Evolutionary conservation across 2,329 filamentous ascomycete genomes (phyloP), one percentile per base, ranked within the genome.

Genomic region (Mycocentrospora acerina): DNA sequence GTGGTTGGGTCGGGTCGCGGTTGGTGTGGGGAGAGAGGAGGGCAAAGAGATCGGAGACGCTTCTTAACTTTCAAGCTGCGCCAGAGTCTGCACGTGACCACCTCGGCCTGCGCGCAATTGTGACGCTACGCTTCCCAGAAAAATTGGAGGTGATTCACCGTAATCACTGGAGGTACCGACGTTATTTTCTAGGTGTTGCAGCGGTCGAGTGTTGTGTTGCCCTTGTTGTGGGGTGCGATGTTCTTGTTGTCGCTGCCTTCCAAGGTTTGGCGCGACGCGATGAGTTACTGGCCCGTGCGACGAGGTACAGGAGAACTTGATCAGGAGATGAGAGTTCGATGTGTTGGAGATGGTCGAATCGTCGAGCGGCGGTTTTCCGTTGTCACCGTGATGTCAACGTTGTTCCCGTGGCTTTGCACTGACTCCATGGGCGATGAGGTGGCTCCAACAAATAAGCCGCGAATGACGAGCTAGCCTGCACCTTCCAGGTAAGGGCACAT

Each of bases 1-100:
- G 59, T 63, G 55, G 60, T 57, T 53, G 56, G 49, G 48, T 52
- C 37, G 55, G 46, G 51, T 55, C 47, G 49, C 43, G 51, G 49
- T 58, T 51, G 38, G 42, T 53, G 57, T 59, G 58, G 44, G 52
- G 46, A 53, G 53, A 47, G 48, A 43, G 49, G 49, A 42, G 52
- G 44, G 49, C 49, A 42, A 52, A 39, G 43, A 45, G 50, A 44
- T 50, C 46, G 46, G 49, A 43, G 47, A 49, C 37, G 42, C 32
- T 35, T 30, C 46, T 46, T 44, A 48, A 51, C 43, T 50, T 53
- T 53, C 44, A 25, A 46, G 32, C 40, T 27, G 37, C 46, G 44
- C 44, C 46, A 47, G 44, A 33, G 31, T 32, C 27, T 31, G 41
- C 51, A 53, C 49, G 48, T 57, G 46, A 47, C 46, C 51, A 36